Evolutionary conservation across 2,329 filamentous ascomycete species (phyloP), one percentile per base, ranked within the genome.

Genomic region (Calonectria hawksworthii): DNA sequence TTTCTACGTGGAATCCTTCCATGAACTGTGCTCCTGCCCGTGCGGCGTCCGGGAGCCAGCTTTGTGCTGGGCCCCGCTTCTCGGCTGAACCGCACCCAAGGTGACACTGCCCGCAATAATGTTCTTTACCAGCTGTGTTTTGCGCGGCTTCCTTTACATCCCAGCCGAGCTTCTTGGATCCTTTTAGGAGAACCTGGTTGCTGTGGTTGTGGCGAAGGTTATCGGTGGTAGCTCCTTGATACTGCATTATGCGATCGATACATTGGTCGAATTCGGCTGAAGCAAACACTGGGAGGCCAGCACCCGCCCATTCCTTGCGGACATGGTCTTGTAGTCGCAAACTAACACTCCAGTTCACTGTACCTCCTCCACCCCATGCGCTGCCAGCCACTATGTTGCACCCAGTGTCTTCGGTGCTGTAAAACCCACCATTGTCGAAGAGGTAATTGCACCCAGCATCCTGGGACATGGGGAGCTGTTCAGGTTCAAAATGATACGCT

Each of bases 311-410:
- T 85, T 98, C 95, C 78, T 92, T 88, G 4, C 96, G 91, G 1
- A 98, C 94, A 77, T 89, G 94, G 32, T 91, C 92, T 82, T 96
- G 95, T 0, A 95, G 94, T 78, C 89, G 88, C 67, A 93, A 86
- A 66, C 87, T 87, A 11, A 91, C 91, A 80, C 89, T 94, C 96
- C 96, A 98, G 84, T 98, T 98, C 79, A 98, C 86, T 0, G 95
- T 95, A 8, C 96, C 96, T 70, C 96, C 96, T 52, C 96, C 96
- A 36, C 96, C 96, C 92, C 94, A 98, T 38, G 91, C 91, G 71
- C 92, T 90, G 2, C 94, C 96, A 0, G 94, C 91, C 3, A 94
- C 83, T 16, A 96, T 84, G 21, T 86, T 90, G 38, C 93, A 87
- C 8, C 90, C 89, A 14, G 87, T 86, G 80, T 94, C 90, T 74